Conservation (phyloP, 169 alveolate species). For the Plasmodium falciparum region DNA sequence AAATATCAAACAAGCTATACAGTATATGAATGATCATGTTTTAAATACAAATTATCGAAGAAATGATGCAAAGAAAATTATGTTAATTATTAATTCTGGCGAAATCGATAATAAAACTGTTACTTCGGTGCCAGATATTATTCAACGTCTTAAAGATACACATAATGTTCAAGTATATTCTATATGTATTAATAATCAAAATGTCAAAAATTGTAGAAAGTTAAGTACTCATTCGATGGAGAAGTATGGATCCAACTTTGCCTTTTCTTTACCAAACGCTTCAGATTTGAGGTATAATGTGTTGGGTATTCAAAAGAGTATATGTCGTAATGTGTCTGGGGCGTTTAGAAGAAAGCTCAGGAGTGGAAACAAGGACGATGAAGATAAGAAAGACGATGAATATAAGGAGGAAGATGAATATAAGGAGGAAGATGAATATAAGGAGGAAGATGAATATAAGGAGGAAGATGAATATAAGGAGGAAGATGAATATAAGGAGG, state of each 20-base stretch:
- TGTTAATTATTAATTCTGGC: constrained; percentile 19
- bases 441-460: too few species aligned
- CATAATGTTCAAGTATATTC: constrained; percentile 26
- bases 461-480: neutral
- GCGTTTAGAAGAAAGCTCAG: neutral
- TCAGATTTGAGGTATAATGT: constrained; percentile 3
- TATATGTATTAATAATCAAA: constrained; percentile 17
- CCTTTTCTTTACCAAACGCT: neutral
- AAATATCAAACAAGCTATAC: constrained; percentile 22
- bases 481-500: neutral
- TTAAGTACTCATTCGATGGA: neutral
- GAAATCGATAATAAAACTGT: neutral
- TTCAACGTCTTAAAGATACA: neutral
- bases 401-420: neutral
- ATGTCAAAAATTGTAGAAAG: neutral
- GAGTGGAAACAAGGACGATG: neutral
- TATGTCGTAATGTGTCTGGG: neutral
- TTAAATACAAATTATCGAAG: constrained; percentile 17
- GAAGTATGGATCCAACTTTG: neutral
- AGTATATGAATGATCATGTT: constrained; percentile 17
- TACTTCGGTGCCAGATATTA: neutral
- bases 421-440: neutral
- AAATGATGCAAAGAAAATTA: constrained; percentile 46
- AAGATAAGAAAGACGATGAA: neutral
- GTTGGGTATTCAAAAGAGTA: constrained; percentile 14